Percentiles rank a stretch among this genome's conserved stretches.
These are phyloP conservation scores for Ophiostoma quercus DNA, from an alignment of 2,329 filamentous ascomycete genomes.

Conservation along the genomic window DNA sequence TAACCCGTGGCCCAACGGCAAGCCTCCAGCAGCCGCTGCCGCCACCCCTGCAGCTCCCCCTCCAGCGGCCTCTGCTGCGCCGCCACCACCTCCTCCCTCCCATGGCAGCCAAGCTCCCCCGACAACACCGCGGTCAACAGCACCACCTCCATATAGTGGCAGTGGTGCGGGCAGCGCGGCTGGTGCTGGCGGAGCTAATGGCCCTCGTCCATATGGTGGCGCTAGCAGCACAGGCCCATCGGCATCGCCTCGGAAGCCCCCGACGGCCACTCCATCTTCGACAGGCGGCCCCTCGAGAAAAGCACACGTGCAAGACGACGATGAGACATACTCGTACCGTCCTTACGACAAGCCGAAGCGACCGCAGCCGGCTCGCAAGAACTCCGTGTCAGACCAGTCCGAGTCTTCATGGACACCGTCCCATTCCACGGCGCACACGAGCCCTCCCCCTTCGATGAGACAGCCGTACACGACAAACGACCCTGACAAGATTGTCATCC, in stretches of 20 bases:
- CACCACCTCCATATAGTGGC: conserved; percentile 22
- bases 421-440: conserved; percentile 75
- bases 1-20: conserved; percentile 63
- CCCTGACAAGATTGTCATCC: conserved; percentile 93
- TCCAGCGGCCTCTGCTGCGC: conserved; percentile 15
- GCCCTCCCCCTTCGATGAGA: conserved; percentile 72
- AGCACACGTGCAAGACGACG: conserved; percentile 39
- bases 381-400: conserved; percentile 67
- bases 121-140: conserved; percentile 31
- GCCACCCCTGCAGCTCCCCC: conserved; percentile 30
- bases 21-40: conserved; percentile 37
- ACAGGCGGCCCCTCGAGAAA: conserved; percentile 47
- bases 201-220: conserved; percentile 14
- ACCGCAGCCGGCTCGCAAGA: conserved; percentile 46
- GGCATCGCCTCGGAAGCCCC: conserved; percentile 35
- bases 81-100: conserved; percentile 3
- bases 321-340: conserved; percentile 66
- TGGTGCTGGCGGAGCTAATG: background rate
- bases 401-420: conserved; percentile 84
- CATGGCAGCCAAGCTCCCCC: conserved; percentile 29
- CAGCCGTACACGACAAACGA: conserved; percentile 81
- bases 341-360: conserved; percentile 68
- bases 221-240: background rate
- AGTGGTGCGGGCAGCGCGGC: background rate
- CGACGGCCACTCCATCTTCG: conserved; percentile 46